phyloP scores from a whole-genome alignment of 768 basidiomycete genomes.

The Podaxis sp. region DNA sequence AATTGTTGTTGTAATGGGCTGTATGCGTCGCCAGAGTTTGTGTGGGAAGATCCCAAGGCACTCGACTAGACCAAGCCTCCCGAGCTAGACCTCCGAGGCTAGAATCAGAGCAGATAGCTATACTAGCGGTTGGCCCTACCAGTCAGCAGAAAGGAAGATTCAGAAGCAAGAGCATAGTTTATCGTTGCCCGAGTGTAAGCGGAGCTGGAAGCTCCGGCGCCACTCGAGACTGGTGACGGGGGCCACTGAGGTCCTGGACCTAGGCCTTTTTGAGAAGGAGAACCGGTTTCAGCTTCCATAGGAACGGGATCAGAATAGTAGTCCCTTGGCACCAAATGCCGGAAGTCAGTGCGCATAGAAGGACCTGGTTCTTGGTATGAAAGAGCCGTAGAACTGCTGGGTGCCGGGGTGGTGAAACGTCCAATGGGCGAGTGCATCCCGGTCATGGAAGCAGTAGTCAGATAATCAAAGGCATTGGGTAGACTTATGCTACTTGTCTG shows the following conservation, averaged over 20 bases:
- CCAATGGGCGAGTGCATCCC: background rate
- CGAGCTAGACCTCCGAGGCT: background rate
- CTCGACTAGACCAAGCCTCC: background rate
- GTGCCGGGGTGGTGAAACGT: background rate
- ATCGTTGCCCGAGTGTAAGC: background rate
- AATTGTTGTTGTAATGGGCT: background rate
- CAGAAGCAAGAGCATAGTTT: background rate
- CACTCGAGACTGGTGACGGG: conserved; percentile 1
- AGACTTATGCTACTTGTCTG: background rate
- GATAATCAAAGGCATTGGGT: background rate
- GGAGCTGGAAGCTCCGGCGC: background rate
- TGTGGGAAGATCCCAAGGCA: background rate
- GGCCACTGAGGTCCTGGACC: background rate
- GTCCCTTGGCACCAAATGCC: conserved; percentile 1
- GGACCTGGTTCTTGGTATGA: background rate
- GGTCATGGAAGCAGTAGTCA: no score
- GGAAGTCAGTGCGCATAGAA: conserved; percentile 12
- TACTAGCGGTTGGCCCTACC: conserved; percentile 8
- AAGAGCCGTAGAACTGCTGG: no score
- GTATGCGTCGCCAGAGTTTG: background rate
- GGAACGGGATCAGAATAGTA: background rate
- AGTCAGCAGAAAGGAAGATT: background rate
- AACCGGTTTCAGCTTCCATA: background rate
- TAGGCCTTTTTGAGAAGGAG: background rate
- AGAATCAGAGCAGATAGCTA: background rate